A percentile compares a stretch with the other conserved stretches of the same genome.
Evolutionary conservation across 208 protist genomes (phyloP).

Genomic region (Trypanosoma vivax): DNA sequence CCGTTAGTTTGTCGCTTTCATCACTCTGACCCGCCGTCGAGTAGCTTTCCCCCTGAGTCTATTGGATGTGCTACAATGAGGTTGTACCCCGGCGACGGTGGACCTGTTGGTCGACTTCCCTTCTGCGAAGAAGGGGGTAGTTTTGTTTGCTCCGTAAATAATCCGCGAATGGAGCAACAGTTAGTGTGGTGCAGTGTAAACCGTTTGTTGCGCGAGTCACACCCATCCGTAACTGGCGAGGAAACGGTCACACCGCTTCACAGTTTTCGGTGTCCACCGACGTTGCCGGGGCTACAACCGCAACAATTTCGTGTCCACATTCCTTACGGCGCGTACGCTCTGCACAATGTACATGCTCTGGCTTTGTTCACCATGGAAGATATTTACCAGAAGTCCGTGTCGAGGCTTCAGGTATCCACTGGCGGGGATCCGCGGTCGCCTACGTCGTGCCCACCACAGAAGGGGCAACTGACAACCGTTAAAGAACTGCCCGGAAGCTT

Average conservation of each 20-base stretch:
- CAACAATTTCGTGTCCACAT: slow-evolving; percentile 44
- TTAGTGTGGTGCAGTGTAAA: slow-evolving; percentile 77
- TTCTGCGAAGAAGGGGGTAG: slow-evolving; percentile 57
- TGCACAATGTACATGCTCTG: slow-evolving; percentile 47
- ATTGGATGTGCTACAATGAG: neutral
- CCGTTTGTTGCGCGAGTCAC: slow-evolving; percentile 19
- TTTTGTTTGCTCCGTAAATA: slow-evolving; percentile 64
- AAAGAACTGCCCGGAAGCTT: slow-evolving; percentile 17
- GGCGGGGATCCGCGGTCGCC: neutral
- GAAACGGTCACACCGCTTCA: slow-evolving; percentile 45
- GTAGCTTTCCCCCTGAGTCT: neutral
- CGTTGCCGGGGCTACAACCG: slow-evolving; percentile 55
- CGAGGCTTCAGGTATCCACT: slow-evolving; percentile 4
- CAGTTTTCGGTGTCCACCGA: slow-evolving; percentile 52
- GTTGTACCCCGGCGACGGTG: neutral
- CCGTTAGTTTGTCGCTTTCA: slow-evolving; percentile 46
- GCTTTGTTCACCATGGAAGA: slow-evolving; percentile 49
- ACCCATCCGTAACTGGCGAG: slow-evolving; percentile 20
- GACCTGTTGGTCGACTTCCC: slow-evolving; percentile 3
- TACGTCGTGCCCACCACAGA: neutral
- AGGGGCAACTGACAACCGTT: slow-evolving; percentile 6
- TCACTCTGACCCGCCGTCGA: slow-evolving; percentile 10
- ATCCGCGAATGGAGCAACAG: slow-evolving; percentile 45
- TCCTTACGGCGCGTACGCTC: slow-evolving; percentile 45
- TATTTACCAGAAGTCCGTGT: slow-evolving; percentile 49